Evolutionary conservation across 2,329 filamentous ascomycete species (phyloP).

Genomic region (Sporothrix inflata): DNA sequence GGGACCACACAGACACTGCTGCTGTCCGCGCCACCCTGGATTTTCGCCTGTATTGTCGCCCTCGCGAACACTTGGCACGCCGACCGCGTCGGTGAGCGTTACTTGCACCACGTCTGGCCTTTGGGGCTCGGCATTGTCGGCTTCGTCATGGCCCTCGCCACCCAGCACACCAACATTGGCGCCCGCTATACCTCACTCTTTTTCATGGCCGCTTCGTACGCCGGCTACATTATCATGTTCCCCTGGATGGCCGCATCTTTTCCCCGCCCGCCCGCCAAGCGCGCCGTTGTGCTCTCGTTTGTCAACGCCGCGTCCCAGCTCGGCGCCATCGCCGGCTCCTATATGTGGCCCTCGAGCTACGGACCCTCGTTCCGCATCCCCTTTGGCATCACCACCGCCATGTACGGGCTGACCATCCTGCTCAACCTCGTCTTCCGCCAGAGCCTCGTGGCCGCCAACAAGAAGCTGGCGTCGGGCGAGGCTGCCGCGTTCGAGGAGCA

Average conservation of each 20-base stretch:
- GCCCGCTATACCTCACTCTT: slow-evolving; percentile 65
- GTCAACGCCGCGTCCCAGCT: slow-evolving; percentile 63
- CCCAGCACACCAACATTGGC: slow-evolving; percentile 53
- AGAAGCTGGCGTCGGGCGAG: slow-evolving; percentile 13
- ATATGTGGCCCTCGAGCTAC: slow-evolving; percentile 33
- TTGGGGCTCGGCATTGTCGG: slow-evolving; percentile 5
- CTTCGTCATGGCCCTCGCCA: slow-evolving; percentile 26
- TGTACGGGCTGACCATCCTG: slow-evolving; percentile 3
- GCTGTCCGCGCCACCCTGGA: slow-evolving; percentile 52
- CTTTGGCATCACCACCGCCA: slow-evolving; percentile 21
- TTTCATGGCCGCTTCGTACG: slow-evolving; percentile 57
- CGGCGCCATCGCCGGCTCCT: slow-evolving; percentile 46
- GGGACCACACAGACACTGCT: slow-evolving; percentile 47
- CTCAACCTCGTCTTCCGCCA: slow-evolving; percentile 14
- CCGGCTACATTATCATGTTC: slow-evolving; percentile 55
- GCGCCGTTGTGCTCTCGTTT: slow-evolving; percentile 59
- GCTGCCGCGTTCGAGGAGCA: slow-evolving; percentile 3
- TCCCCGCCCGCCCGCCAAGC: slow-evolving; percentile 48
- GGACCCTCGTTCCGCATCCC: slow-evolving; percentile 31
- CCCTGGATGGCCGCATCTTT: slow-evolving; percentile 51
- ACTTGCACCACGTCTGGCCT: slow-evolving; percentile 58
- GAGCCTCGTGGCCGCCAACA: slow-evolving; percentile 14
- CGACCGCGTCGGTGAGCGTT: slow-evolving; percentile 60
- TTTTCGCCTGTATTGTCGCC: slow-evolving; percentile 43
- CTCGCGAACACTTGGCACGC: slow-evolving; percentile 53